Evolutionary conservation across 768 basidiomycete species (phyloP).

Genomic region (Mycena galopus): DNA sequence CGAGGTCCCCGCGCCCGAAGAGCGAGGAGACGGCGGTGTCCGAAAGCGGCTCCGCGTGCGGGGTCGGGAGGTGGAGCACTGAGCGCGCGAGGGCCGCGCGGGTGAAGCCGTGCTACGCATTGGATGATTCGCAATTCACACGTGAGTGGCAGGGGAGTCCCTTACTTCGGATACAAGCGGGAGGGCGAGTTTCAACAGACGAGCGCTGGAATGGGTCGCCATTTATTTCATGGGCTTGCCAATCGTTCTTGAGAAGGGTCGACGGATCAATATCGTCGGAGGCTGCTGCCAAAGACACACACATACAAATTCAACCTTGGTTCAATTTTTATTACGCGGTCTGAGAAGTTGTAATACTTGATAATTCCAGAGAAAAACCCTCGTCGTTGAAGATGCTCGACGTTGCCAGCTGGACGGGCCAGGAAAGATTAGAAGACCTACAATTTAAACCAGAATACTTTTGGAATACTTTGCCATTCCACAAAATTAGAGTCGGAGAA

Average conservation of each 20-base stretch:
- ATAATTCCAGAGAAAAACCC: too few relatives aligned
- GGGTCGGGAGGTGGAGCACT: slow-evolving; percentile 65
- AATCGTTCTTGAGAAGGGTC: background rate
- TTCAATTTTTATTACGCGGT: too few relatives aligned
- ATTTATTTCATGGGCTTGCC: slow-evolving; percentile 17
- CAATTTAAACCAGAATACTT: too few relatives aligned
- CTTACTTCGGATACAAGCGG: slow-evolving; percentile 62
- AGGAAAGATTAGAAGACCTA: too few relatives aligned
- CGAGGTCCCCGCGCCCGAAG: slow-evolving; percentile 79
- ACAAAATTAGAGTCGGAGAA: too few relatives aligned
- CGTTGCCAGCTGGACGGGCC: too few relatives aligned
- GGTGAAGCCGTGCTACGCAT: slow-evolving; percentile 76
- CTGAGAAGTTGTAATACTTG: too few relatives aligned
- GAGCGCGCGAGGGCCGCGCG: slow-evolving; percentile 76
- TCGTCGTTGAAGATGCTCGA: too few relatives aligned
- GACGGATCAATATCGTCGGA: background rate
- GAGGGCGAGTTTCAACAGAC: slow-evolving; percentile 71
- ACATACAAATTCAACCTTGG: background rate
- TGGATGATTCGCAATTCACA: background rate
- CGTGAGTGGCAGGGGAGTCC: background rate
- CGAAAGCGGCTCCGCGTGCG: slow-evolving; percentile 71
- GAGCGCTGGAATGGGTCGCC: slow-evolving; percentile 41
- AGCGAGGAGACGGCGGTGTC: slow-evolving; percentile 79
- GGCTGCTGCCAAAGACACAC: background rate
- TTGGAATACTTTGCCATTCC: too few relatives aligned